phyloP scores from a whole-genome alignment of 78 protist genomes.

The Parvularia atlantis region DNA sequence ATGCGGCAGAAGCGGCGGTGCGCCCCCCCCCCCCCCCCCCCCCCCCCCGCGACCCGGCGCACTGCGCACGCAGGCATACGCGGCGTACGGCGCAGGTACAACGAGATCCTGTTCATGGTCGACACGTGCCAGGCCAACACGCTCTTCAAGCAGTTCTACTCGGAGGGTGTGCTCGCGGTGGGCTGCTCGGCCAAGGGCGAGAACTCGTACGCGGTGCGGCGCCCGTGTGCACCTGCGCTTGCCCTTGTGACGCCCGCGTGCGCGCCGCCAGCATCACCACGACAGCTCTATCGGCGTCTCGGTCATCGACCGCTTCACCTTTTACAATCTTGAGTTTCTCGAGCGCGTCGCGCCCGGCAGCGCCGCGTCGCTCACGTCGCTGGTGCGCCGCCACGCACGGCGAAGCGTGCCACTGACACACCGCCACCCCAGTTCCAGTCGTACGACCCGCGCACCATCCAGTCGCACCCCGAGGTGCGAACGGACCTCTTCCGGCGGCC shows the following conservation, averaged over 20 bases:
- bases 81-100: slow-evolving; percentile 49
- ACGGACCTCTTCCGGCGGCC: no score
- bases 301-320: slow-evolving; percentile 79
- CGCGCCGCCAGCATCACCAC: slow-evolving; percentile 43
- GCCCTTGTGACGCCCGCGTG: not conserved
- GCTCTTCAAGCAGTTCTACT: slow-evolving; percentile 21
- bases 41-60: no score
- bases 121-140: slow-evolving; percentile 95
- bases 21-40: not conserved
- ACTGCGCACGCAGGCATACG: not conserved
- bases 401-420: no score
- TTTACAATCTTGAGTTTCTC: no score
- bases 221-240: not conserved
- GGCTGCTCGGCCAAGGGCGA: slow-evolving; percentile 50
- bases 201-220: slow-evolving; percentile 59
- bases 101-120: slow-evolving; percentile 60
- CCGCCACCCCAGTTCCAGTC: no score
- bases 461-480: no score
- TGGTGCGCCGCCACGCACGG: no score
- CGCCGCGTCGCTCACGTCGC: no score
- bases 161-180: slow-evolving; percentile 58
- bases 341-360: no score
- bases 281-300: slow-evolving; percentile 64
- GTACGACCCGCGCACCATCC: no score
- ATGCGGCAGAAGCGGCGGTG: slow-evolving; percentile 58